phyloP scores from a whole-genome alignment of 129 eudicot genomes.

The Deinandra increscens region DNA sequence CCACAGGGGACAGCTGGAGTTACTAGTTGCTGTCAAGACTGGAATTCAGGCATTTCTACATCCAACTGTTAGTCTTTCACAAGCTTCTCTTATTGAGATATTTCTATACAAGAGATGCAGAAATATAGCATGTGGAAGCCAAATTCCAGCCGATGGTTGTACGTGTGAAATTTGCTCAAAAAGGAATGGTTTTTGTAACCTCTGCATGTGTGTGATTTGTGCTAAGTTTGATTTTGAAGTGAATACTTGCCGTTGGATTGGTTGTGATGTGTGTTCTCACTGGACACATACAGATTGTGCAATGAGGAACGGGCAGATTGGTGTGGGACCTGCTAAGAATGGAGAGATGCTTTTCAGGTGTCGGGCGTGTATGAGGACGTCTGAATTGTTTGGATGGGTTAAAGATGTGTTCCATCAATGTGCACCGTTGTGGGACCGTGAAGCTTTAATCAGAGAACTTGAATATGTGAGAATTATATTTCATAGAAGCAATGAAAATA shows the following conservation, averaged over 20 bases:
- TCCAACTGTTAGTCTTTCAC: conserved; percentile 79
- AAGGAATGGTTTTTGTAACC: conserved; percentile 86
- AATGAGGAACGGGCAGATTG: conserved; percentile 69
- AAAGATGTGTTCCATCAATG: conserved; percentile 87
- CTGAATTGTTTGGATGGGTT: conserved; percentile 92
- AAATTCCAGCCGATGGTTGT: conserved; percentile 82
- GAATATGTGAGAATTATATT: conserved; percentile 78
- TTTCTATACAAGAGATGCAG: conserved; percentile 78
- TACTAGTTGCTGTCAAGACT: conserved; percentile 75
- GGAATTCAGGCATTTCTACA: conserved; percentile 92
- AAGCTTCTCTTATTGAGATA: conserved; percentile 78
- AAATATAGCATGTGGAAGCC: conserved; percentile 81
- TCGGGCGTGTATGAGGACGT: conserved; percentile 82
- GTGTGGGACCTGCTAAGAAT: conserved; percentile 68
- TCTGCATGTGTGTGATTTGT: conserved; percentile 95
- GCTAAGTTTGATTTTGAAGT: conserved; percentile 94
- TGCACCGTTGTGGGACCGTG: conserved; percentile 83
- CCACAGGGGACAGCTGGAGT: conserved; percentile 76
- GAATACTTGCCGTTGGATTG: conserved; percentile 93
- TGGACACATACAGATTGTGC: conserved; percentile 99
- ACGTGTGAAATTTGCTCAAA: conserved; percentile 68
- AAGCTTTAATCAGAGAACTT: conserved; percentile 63
- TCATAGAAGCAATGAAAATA: conserved; percentile 63
- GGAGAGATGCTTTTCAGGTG: conserved; percentile 86
- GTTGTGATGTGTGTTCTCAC: conserved; percentile 87